Evolutionary conservation across 2,329 filamentous ascomycete genomes (phyloP).

Genomic region (Calcarisporium arbuscula): DNA sequence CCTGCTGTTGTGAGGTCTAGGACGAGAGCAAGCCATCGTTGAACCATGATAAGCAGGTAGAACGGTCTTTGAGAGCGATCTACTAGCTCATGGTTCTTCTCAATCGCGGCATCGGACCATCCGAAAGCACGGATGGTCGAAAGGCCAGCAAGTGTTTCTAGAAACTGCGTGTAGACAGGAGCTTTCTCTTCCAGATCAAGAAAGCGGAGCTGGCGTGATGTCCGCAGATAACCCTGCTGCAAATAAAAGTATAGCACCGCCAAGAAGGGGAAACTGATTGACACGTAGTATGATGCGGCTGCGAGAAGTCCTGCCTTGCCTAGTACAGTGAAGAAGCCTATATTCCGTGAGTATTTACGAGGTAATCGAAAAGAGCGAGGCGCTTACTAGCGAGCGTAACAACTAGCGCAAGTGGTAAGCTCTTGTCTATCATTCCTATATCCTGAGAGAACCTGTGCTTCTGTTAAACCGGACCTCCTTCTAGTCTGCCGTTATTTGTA

Average conservation of each 20-base stretch:
- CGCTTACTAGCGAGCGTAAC: constrained; percentile 28
- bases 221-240: constrained; percentile 33
- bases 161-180: constrained; percentile 32
- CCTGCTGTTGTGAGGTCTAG: constrained; percentile 42
- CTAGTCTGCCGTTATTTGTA: no score
- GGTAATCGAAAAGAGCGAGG: constrained; percentile 3
- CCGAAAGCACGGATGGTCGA: constrained; percentile 48
- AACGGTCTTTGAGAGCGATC: constrained; percentile 50
- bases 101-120: constrained; percentile 33
- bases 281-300: constrained; percentile 23
- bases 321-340: constrained; percentile 26
- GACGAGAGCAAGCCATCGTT: constrained; percentile 49
- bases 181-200: constrained; percentile 36
- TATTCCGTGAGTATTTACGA: background rate
- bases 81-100: constrained; percentile 39
- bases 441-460: constrained; percentile 35
- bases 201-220: constrained; percentile 34
- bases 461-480: no score
- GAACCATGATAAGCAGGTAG: constrained; percentile 50
- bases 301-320: constrained; percentile 18
- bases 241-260: constrained; percentile 36
- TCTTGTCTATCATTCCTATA: constrained; percentile 35
- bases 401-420: constrained; percentile 29
- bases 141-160: constrained; percentile 41
- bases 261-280: constrained; percentile 36